Evolutionary conservation across 257 asterid species (phyloP).

Genomic region (Gardenia jasminoides): DNA sequence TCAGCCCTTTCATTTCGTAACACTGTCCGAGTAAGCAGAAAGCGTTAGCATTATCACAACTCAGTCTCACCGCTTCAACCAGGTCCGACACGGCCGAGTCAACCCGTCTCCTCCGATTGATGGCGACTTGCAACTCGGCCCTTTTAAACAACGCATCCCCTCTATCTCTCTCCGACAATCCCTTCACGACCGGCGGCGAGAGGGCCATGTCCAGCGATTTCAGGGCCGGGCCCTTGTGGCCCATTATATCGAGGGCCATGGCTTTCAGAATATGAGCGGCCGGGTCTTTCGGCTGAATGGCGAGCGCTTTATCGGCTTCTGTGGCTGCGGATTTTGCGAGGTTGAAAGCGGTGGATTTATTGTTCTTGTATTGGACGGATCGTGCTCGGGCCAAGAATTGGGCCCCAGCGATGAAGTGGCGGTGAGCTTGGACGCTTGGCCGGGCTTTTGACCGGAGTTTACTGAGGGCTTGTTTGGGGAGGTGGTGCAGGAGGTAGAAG

Average conservation of each 20-base stretch:
- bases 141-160: conserved; percentile 71
- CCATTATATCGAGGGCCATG: conserved; percentile 69
- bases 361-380: conserved; percentile 32
- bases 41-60: conserved; percentile 41
- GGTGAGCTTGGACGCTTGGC: conserved; percentile 59
- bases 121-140: conserved; percentile 64
- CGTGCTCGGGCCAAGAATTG: conserved; percentile 76
- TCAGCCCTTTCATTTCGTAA: conserved; percentile 46
- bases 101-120: conserved; percentile 63
- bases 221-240: conserved; percentile 60
- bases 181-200: conserved; percentile 64
- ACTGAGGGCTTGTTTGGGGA: conserved; percentile 61
- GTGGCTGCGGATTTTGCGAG: conserved; percentile 72
- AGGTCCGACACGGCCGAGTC: conserved; percentile 66
- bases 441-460: conserved; percentile 62
- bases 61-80: conserved; percentile 56
- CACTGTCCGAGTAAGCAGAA: conserved; percentile 73
- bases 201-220: conserved; percentile 67
- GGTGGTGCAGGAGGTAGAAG: conserved; percentile 53
- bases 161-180: conserved; percentile 53
- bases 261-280: conserved; percentile 83
- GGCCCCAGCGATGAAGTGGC: conserved; percentile 83
- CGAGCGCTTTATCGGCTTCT: conserved; percentile 73
- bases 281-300: conserved; percentile 73
- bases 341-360: conserved; percentile 46